These are phyloP conservation scores for Starmera quercuum DNA, from an alignment of 805 yeast genomes.

Conservation along the genomic window DNA sequence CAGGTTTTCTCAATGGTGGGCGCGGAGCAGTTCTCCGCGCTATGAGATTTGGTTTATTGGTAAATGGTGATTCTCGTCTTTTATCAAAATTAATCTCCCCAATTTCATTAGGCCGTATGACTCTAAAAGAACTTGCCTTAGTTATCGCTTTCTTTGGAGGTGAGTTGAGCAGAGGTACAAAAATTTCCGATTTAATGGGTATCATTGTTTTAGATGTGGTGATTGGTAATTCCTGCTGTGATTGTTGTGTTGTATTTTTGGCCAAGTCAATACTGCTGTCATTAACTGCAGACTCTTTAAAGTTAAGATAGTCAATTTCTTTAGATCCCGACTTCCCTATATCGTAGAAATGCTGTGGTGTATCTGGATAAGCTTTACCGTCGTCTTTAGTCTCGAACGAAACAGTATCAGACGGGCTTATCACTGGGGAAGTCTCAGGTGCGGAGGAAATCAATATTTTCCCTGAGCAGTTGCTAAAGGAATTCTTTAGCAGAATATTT, in stretches of 20 bases:
- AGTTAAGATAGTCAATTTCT: constrained; percentile 44
- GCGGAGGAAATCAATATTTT: constrained; percentile 27
- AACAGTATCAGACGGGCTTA: constrained; percentile 43
- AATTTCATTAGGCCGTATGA: constrained; percentile 54
- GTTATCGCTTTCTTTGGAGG: constrained; percentile 5
- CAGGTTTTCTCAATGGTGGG: constrained; percentile 37
- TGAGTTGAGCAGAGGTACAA: constrained; percentile 2
- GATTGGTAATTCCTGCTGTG: background rate
- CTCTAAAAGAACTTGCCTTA: constrained; percentile 46
- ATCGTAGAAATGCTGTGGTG: constrained; percentile 61
- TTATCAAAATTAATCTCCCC: constrained; percentile 78
- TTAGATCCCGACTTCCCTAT: constrained; percentile 28
- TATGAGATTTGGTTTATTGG: constrained; percentile 42
- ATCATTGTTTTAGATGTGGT: constrained; percentile 4
- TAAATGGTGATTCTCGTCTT: constrained; percentile 69
- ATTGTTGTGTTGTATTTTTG: background rate
- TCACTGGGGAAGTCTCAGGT: constrained; percentile 27
- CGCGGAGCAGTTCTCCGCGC: constrained; percentile 71
- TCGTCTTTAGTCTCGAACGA: constrained; percentile 42
- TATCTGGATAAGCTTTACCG: constrained; percentile 44
- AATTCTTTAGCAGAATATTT: constrained; percentile 25
- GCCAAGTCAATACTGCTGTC: background rate
- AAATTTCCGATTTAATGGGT: constrained; percentile 10
- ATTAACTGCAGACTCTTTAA: constrained; percentile 25
- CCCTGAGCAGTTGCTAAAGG: constrained; percentile 24